These are phyloP conservation scores for Fusarium tjaetaba DNA, from an alignment of 2,329 filamentous ascomycete genomes.

Conservation along the genomic window DNA sequence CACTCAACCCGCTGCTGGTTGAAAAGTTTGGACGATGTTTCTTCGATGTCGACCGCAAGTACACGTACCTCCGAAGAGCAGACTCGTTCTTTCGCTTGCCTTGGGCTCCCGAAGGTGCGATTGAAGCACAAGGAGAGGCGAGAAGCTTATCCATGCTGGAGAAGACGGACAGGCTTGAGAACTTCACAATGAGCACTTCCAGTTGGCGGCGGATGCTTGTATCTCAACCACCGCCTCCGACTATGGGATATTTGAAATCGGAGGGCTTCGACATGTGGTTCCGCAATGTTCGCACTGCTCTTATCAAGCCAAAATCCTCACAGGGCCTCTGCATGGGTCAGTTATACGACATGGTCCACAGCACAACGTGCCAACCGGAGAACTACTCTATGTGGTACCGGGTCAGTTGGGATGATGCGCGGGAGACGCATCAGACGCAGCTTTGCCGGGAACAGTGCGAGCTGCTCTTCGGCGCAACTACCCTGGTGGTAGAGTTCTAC, in stretches of 20 bases:
- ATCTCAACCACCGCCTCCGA: conserved; percentile 37
- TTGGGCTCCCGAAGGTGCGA: conserved; percentile 24
- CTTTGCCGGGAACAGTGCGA: not conserved
- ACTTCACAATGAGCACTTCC: conserved; percentile 24
- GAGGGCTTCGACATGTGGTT: conserved; percentile 22
- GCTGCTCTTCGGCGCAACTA: conserved; percentile 9
- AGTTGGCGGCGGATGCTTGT: conserved; percentile 41
- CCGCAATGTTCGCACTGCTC: conserved; percentile 1
- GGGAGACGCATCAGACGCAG: not conserved
- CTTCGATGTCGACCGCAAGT: conserved; percentile 23
- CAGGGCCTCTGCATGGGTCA: conserved; percentile 31
- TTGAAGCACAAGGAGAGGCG: not conserved
- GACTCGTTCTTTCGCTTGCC: conserved; percentile 32
- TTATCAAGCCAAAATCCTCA: not conserved
- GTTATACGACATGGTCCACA: conserved; percentile 27
- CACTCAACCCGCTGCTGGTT: conserved; percentile 27
- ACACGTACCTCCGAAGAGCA: conserved; percentile 21
- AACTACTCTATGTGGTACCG: conserved; percentile 17
- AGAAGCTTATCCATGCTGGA: conserved; percentile 9
- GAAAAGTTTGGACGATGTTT: conserved; percentile 35
- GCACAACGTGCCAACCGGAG: conserved; percentile 6
- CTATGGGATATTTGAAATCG: conserved; percentile 26
- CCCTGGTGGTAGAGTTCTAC: conserved; percentile 24
- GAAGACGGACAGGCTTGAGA: conserved; percentile 13
- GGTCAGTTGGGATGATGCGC: conserved; percentile 11